phyloP scores from a whole-genome alignment of 441 rosid species.

The Geranium incanum region DNA sequence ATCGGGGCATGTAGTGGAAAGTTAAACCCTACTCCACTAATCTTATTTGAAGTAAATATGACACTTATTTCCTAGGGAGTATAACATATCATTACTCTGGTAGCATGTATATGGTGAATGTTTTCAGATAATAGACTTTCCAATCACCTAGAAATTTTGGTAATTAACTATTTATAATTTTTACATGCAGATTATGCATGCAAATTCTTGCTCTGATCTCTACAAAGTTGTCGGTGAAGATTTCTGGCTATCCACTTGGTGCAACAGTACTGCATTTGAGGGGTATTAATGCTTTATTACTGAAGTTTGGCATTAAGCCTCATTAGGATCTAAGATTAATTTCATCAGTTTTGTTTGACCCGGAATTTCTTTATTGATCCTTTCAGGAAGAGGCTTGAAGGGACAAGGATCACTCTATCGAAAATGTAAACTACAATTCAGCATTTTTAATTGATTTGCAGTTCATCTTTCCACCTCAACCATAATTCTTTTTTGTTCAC shows the following conservation, averaged over 20 bases:
- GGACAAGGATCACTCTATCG: constrained; percentile 80
- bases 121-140: neutral
- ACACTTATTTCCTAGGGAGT: neutral
- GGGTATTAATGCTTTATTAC: constrained; percentile 46
- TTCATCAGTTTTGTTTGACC: too few relatives aligned
- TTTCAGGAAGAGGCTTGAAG: constrained; percentile 92
- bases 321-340: too few relatives aligned
- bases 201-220: constrained; percentile 71
- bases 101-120: neutral
- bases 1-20: neutral
- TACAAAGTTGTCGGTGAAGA: constrained; percentile 84
- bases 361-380: constrained; percentile 24
- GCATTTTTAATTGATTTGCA: constrained; percentile 13
- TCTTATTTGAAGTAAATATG: neutral
- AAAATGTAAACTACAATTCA: constrained; percentile 41
- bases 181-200: constrained; percentile 54
- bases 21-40: neutral
- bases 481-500: constrained; percentile 3
- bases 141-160: neutral
- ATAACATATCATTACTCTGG: neutral
- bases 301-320: constrained; percentile 18
- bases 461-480: neutral
- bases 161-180: constrained; percentile 18
- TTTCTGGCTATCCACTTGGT: constrained; percentile 96
- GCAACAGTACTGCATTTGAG: constrained; percentile 72